phyloP scores from a whole-genome alignment of 2,329 filamentous ascomycete species.

The Blastomyces parvus region DNA sequence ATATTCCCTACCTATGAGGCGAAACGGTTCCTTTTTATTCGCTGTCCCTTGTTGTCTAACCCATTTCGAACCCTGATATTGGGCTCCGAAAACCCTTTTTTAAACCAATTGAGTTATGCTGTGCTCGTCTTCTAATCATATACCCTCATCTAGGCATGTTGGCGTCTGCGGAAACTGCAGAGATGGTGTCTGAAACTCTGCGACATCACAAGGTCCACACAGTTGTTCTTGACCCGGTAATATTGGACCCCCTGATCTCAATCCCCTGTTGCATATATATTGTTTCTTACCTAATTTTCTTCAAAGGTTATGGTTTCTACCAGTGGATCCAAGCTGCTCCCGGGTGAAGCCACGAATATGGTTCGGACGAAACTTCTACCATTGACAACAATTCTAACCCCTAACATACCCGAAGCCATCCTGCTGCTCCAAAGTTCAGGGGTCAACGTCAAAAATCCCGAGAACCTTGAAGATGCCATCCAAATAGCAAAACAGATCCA shows the following conservation, averaged over 20 bases:
- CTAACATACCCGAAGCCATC: conserved; percentile 41
- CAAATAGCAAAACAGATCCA: conserved; percentile 57
- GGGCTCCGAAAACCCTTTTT: neutral
- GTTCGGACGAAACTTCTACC: conserved; percentile 35
- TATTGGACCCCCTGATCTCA: conserved; percentile 14
- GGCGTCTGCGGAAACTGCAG: conserved; percentile 60
- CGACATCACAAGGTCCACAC: conserved; percentile 47
- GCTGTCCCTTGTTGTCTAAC: neutral
- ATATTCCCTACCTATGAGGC: neutral
- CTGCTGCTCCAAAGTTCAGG: conserved; percentile 38
- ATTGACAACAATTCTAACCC: conserved; percentile 38
- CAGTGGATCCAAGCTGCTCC: conserved; percentile 39
- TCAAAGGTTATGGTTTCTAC: conserved; percentile 70
- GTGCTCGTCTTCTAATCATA: neutral
- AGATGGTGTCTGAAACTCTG: conserved; percentile 57
- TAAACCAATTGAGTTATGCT: neutral
- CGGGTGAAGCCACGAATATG: conserved; percentile 33
- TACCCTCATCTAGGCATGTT: conserved; percentile 59
- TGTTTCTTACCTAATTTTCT: conserved; percentile 13
- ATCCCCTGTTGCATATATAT: neutral
- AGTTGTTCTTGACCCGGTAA: conserved; percentile 67
- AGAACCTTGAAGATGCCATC: conserved; percentile 57
- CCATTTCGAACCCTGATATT: neutral
- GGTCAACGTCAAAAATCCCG: conserved; percentile 36
- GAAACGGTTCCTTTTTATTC: neutral